Percentiles rank a stretch among this genome's conserved stretches.
phyloP scores from a whole-genome alignment of 2,329 filamentous ascomycete genomes.

The Fusarium sp. region DNA sequence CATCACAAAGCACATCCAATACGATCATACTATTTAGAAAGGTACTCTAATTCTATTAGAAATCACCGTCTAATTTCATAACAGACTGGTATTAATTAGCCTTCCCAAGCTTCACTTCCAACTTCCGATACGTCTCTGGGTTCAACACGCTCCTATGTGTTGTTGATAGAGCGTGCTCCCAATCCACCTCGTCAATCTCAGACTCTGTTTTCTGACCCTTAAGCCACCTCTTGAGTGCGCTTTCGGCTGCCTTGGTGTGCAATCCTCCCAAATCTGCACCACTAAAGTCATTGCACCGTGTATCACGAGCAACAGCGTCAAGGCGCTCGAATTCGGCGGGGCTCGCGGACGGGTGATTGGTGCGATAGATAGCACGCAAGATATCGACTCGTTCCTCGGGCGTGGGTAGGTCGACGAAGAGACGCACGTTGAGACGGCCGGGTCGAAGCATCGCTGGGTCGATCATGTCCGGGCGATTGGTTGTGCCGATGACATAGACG shows the following conservation, averaged over 20 bases:
- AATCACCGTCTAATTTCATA: background rate
- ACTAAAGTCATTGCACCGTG: conserved; percentile 82
- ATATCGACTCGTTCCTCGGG: conserved; percentile 88
- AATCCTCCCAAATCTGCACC: conserved; percentile 72
- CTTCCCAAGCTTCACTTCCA: conserved; percentile 45
- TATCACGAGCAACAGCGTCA: conserved; percentile 75
- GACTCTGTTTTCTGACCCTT: conserved; percentile 44
- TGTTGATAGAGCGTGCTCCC: conserved; percentile 66
- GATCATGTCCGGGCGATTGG: conserved; percentile 96
- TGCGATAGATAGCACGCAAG: conserved; percentile 75
- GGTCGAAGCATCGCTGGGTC: conserved; percentile 95
- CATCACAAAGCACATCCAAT: background rate
- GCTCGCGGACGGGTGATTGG: conserved; percentile 53
- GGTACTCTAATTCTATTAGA: background rate
- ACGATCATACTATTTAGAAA: background rate
- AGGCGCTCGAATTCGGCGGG: conserved; percentile 69
- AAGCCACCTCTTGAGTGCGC: conserved; percentile 61
- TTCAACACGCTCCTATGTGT: conserved; percentile 67
- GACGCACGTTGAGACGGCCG: conserved; percentile 86
- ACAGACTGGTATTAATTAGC: conserved; percentile 16
- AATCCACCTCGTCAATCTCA: conserved; percentile 60
- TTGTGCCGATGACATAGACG: conserved; percentile 95
- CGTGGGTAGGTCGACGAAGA: conserved; percentile 90
- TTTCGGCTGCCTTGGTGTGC: conserved; percentile 65
- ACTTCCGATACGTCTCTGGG: conserved; percentile 59